Evolutionary conservation across 2,329 filamentous ascomycete species (phyloP).

Genomic region (Microcyclospora pomicola): DNA sequence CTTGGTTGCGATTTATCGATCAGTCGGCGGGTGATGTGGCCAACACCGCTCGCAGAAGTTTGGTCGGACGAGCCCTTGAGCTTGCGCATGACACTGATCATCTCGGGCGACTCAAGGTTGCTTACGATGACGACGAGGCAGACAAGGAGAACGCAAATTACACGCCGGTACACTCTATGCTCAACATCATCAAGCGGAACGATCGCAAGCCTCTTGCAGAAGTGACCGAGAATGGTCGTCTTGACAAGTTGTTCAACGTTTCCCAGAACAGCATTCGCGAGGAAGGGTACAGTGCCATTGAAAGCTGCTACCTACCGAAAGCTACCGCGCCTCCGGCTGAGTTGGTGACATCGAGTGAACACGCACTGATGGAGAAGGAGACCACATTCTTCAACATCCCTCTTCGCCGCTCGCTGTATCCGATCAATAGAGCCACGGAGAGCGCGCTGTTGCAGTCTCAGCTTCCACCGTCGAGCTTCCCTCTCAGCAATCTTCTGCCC

Average conservation of each 20-base stretch:
- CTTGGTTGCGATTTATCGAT: conserved; percentile 81
- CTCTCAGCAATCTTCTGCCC: conserved; percentile 54
- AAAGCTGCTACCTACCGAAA: conserved; percentile 64
- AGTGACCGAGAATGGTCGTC: conserved; percentile 55
- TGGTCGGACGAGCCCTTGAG: conserved; percentile 61
- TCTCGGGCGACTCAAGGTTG: conserved; percentile 51
- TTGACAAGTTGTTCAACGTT: conserved; percentile 68
- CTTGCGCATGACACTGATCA: conserved; percentile 37
- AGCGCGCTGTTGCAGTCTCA: conserved; percentile 60
- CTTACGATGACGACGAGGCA: conserved; percentile 51
- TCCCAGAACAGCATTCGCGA: conserved; percentile 50
- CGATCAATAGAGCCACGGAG: conserved; percentile 50
- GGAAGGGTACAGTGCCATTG: conserved; percentile 62
- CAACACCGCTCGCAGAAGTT: conserved; percentile 50
- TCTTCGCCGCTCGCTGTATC: conserved; percentile 64
- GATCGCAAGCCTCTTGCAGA: conserved; percentile 54
- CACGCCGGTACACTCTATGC: conserved; percentile 60
- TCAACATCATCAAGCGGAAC: conserved; percentile 63
- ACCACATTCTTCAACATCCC: conserved; percentile 63
- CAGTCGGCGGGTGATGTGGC: conserved; percentile 60
- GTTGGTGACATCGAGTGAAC: conserved; percentile 58
- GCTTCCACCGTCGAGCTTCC: conserved; percentile 51
- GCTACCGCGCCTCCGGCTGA: conserved; percentile 78
- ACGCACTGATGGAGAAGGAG: conserved; percentile 50
- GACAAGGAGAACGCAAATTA: conserved; percentile 39